Conservation (phyloP, 352 stramenopile genomes). For the Phytophthora sojae region DNA sequence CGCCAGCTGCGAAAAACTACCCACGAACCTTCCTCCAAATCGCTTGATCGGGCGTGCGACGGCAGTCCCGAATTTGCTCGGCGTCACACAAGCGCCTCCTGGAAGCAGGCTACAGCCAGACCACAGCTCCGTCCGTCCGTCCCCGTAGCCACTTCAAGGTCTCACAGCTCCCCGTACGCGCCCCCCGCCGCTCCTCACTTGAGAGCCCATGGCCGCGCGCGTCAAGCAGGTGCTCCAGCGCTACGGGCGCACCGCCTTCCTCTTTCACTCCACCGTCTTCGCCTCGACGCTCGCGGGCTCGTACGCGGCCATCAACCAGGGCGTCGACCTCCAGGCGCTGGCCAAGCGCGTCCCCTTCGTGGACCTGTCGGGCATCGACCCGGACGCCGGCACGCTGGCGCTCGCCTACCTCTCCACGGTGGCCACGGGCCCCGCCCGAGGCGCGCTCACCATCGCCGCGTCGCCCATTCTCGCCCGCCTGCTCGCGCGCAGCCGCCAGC, state of each 20-base stretch:
- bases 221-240: conserved; percentile 89
- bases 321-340: conserved; percentile 66
- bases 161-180: not conserved
- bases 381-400: conserved; percentile 69
- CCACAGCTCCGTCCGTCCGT: not conserved
- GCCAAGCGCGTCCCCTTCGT: conserved; percentile 76
- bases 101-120: too few species aligned
- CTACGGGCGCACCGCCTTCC: conserved; percentile 95
- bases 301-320: conserved; percentile 74
- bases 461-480: conserved; percentile 77
- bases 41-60: conserved; percentile 2
- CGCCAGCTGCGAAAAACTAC: conserved; percentile 19
- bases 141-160: not conserved
- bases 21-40: conserved; percentile 16
- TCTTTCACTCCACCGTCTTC: conserved; percentile 95
- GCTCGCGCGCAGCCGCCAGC: conserved; percentile 49
- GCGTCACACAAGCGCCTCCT: not conserved
- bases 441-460: conserved; percentile 76
- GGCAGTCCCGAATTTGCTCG: conserved; percentile 18
- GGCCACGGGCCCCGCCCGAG: conserved; percentile 76
- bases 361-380: conserved; percentile 73
- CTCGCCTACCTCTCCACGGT: conserved; percentile 95
- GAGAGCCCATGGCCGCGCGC: conserved; percentile 57
- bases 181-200: not conserved
- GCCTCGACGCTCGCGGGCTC: conserved; percentile 93